A percentile compares a stretch with the other conserved stretches of the same genome.
These are phyloP conservation scores for Aspergillus pseudonomiae DNA, from an alignment of 2,329 filamentous ascomycete genomes.

Conservation along the genomic window DNA sequence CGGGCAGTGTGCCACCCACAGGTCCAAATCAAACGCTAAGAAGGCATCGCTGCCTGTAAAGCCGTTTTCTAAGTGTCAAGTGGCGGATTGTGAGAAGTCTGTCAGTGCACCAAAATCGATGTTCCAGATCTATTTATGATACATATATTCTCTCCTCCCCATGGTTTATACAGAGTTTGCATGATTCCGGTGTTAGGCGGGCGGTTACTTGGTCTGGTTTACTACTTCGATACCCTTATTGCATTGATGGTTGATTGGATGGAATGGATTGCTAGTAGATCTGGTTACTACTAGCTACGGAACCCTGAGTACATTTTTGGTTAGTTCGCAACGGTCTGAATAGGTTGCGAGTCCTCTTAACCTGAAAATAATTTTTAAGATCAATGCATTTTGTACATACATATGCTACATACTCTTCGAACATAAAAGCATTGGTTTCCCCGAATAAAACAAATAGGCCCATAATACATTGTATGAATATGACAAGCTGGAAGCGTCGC, in stretches of 20 bases:
- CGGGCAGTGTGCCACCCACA: conserved; percentile 49
- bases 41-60: conserved; percentile 36
- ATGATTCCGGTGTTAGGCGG: conserved; percentile 7
- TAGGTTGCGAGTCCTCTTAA: background rate
- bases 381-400: conserved; percentile 26
- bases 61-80: conserved; percentile 49
- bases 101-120: conserved; percentile 45
- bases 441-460: conserved; percentile 21
- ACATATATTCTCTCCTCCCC: conserved; percentile 7
- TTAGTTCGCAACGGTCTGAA: background rate
- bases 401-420: conserved; percentile 28
- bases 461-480: conserved; percentile 33
- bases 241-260: conserved; percentile 12
- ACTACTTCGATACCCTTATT: conserved; percentile 23
- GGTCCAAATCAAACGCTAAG: conserved; percentile 39
- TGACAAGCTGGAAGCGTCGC: conserved; percentile 19
- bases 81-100: conserved; percentile 44
- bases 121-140: conserved; percentile 53
- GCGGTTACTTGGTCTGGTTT: conserved; percentile 5
- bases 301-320: background rate
- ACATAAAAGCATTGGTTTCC: conserved; percentile 16
- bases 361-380: background rate
- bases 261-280: conserved; percentile 1
- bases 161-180: conserved; percentile 7
- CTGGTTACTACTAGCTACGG: background rate